phyloP scores from a whole-genome alignment of 2,329 filamentous ascomycete genomes.

The Pseudovirgaria hyperparasitica region DNA sequence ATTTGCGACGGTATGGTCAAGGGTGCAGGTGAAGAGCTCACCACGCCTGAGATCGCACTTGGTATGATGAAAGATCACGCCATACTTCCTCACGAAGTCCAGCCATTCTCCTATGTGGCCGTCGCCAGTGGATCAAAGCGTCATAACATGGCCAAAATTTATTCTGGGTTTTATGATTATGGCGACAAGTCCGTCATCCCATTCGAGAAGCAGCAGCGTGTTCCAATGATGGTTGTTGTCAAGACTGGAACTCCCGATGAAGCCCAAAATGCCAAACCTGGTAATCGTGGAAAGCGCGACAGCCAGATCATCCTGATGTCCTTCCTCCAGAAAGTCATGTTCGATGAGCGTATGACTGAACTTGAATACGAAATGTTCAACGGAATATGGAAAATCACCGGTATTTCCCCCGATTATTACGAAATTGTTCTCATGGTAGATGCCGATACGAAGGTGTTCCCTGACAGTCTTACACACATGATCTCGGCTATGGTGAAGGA shows the following conservation, averaged over 20 bases:
- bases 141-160: conserved; percentile 99
- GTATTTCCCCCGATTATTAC: conserved; percentile 96
- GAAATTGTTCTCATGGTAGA: conserved; percentile 98
- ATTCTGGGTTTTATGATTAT: conserved; percentile 97
- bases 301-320: conserved; percentile 99
- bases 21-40: conserved; percentile 73
- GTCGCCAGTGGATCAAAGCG: conserved; percentile 91
- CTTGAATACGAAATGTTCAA: conserved; percentile 99
- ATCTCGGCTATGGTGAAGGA: conserved; percentile 98
- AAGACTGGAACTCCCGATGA: conserved; percentile 94
- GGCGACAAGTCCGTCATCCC: conserved; percentile 70
- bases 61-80: conserved; percentile 92
- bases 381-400: conserved; percentile 95
- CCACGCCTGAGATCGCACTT: conserved; percentile 81
- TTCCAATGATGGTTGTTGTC: conserved; percentile 93
- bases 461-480: conserved; percentile 97
- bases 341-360: conserved; percentile 98
- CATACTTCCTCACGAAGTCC: conserved; percentile 65
- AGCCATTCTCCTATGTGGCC: conserved; percentile 89
- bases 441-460: conserved; percentile 98
- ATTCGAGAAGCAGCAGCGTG: conserved; percentile 79
- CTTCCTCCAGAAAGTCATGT: conserved; percentile 99
- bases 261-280: conserved; percentile 67
- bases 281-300: conserved; percentile 96
- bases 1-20: conserved; percentile 98